Base-by-base conservation (phyloP, 345 rosid genomes). In the Balakata baccata region DNA sequence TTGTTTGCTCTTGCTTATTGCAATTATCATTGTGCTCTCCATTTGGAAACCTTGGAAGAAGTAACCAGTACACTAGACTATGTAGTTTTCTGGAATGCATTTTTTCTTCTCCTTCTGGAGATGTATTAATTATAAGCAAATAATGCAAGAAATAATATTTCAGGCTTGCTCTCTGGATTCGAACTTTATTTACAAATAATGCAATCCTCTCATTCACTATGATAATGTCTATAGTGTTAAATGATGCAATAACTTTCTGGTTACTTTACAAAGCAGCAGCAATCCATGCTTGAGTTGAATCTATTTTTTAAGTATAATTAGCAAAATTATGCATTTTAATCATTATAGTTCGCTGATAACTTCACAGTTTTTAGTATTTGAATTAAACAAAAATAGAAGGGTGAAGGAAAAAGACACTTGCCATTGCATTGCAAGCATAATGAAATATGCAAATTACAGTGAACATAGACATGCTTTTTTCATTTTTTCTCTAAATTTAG, bases 41-140 rank as follows among this genome's bases (percentile, higher is more conserved):
- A 77, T 87, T 66, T 6, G 82, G 77, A 87, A 79, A 66, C 93
- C 93, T 17, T 87, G 93, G 93, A 87, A 86, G 72, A 82, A 85
- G 68, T 66, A 66, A 43, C 64, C 34, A 29, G 2, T 2, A 29
- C 34, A 29, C 34, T 29, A 29, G 34, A 29, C 34, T 29, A 29
- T 29, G 34, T 29, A 29, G 34, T 29, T 29, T 29, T 57, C 61
- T 20, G 20, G 9, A 0, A 0, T 6, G 3, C 20, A 59, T 1
- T 25, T 25, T 58, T 68, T 29, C 41, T 68, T 49, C 46, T 56
- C n/a, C 8, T 69, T 69, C 39, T 56, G 11, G 34, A 18, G 49
- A 20, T 6, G 2, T n/a, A 34, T 54, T 6, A 22, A 51, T 20
- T 46, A 11, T 38, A 17, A 34, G 20, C 18, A 52, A 54, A 38